These are phyloP conservation scores for Caryopteris hybrid DNA, from an alignment of 305 asterid genomes.

Conservation along the genomic window DNA sequence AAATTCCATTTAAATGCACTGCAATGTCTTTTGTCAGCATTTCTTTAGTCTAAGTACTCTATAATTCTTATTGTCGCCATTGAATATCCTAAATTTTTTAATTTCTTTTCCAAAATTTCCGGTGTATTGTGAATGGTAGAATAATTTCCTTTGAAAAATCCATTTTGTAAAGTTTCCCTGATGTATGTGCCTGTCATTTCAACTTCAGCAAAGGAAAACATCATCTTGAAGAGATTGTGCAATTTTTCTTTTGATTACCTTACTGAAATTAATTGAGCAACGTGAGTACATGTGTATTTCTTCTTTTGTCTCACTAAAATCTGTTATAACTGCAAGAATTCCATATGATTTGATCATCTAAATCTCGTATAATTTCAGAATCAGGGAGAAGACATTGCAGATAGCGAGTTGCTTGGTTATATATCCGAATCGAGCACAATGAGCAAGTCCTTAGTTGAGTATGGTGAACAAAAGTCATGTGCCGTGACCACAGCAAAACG, in stretches of 20 bases:
- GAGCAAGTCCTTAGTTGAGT: slow-evolving; percentile 98
- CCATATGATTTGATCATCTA: slow-evolving; percentile 13
- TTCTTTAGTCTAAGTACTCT: not conserved
- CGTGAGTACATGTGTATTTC: slow-evolving; percentile 1
- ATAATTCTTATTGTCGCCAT: slow-evolving; percentile 7
- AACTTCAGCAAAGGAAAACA: slow-evolving; percentile 1
- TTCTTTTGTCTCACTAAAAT: slow-evolving; percentile 7
- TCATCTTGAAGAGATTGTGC: slow-evolving; percentile 10
- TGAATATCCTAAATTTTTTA: not conserved
- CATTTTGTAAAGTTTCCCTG: not conserved
- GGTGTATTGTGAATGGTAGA: not conserved
- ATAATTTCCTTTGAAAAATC: not conserved
- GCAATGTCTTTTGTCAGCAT: slow-evolving; percentile 3
- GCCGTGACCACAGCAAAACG: slow-evolving; percentile 99
- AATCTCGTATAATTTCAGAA: slow-evolving; percentile 49
- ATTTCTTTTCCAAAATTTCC: not conserved
- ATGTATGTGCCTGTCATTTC: slow-evolving; percentile 2
- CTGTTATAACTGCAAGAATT: slow-evolving; percentile 4
- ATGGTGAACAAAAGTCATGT: slow-evolving; percentile 95
- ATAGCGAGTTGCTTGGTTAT: slow-evolving; percentile 89
- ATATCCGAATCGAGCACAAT: slow-evolving; percentile 99
- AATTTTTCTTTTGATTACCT: slow-evolving; percentile 3
- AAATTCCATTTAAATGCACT: slow-evolving; percentile 4
- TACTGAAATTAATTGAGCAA: not conserved
- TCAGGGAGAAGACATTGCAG: slow-evolving; percentile 92